Conservation (phyloP, 768 basidiomycete genomes). For the Tricholoma saponaceum region DNA sequence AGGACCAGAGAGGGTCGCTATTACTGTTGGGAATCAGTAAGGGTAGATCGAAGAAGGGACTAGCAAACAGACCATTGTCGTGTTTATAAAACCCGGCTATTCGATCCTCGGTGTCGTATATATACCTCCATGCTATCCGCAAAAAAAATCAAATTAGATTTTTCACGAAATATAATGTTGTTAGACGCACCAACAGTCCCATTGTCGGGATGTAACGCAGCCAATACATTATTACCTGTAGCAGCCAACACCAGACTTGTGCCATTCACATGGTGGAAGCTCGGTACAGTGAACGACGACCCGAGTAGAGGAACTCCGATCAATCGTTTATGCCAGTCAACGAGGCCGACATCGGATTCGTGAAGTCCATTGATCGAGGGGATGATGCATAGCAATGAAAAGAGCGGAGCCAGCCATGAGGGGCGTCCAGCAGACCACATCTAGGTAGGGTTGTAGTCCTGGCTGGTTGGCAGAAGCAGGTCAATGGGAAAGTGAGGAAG, state of each 20-base stretch:
- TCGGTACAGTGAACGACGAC: conserved; percentile 50
- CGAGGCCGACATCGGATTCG: conserved; percentile 70
- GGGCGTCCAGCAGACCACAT: not conserved
- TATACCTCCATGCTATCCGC: conserved; percentile 71
- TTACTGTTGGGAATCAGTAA: conserved; percentile 34
- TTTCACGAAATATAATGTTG: not conserved
- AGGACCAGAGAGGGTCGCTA: conserved; percentile 73
- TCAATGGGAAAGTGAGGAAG: not conserved
- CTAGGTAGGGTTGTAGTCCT: not conserved
- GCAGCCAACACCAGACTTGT: conserved; percentile 58
- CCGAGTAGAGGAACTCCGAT: conserved; percentile 67
- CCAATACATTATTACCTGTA: conserved; percentile 74
- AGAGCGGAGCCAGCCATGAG: not conserved
- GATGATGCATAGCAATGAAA: conserved; percentile 1
- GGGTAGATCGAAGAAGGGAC: not conserved
- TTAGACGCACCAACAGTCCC: conserved; percentile 64
- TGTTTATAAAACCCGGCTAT: conserved; percentile 61
- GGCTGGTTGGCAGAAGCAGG: not conserved
- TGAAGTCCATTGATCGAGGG: conserved; percentile 46
- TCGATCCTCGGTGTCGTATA: conserved; percentile 66
- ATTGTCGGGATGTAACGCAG: conserved; percentile 60
- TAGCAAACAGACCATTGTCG: conserved; percentile 45
- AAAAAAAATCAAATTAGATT: conserved; percentile 10
- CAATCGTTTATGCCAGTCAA: conserved; percentile 85
- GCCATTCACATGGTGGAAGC: conserved; percentile 42